These are phyloP conservation scores for Phytopythium boreale DNA, from an alignment of 352 stramenopile species.

Conservation along the genomic window DNA sequence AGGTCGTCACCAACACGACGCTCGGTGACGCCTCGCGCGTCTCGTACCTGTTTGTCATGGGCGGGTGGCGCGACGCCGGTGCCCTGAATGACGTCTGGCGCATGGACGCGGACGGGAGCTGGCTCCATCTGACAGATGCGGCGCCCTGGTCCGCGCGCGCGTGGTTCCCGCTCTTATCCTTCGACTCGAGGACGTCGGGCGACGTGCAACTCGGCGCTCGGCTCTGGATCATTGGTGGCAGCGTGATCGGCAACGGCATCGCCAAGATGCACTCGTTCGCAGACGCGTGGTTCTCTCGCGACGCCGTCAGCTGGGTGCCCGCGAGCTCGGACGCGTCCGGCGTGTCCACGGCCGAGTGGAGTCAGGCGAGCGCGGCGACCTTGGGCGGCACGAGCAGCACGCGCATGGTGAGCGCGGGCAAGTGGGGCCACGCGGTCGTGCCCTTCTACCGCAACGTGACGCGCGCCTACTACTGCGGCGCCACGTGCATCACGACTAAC, in stretches of 20 bases:
- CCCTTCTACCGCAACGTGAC: constrained; percentile 46
- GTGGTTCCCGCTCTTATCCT: constrained; percentile 77
- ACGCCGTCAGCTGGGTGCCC: constrained; percentile 49
- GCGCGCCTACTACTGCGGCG: constrained; percentile 54
- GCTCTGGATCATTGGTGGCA: constrained; percentile 74
- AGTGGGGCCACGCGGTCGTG: constrained; percentile 70
- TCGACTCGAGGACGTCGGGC: constrained; percentile 59
- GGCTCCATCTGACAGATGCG: constrained; percentile 28
- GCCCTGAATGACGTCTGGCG: constrained; percentile 70
- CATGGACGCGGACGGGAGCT: constrained; percentile 44
- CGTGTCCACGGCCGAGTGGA: constrained; percentile 75
- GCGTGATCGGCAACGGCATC: constrained; percentile 67
- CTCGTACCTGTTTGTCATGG: constrained; percentile 59
- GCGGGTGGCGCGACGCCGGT: constrained; percentile 54
- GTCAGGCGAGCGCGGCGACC: constrained; percentile 45
- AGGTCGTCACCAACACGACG: constrained; percentile 46
- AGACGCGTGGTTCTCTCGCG: constrained; percentile 70
- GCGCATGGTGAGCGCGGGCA: constrained; percentile 57
- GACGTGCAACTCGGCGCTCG: constrained; percentile 60
- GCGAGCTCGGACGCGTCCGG: constrained; percentile 65
- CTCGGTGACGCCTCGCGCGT: constrained; percentile 47
- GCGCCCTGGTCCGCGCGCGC: constrained; percentile 65
- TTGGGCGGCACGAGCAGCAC: constrained; percentile 17
- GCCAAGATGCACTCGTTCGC: constrained; percentile 69
- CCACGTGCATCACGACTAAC: constrained; percentile 40